Percentiles rank a stretch among this genome's conserved stretches.
Conservation (phyloP, 1,139 yeast species). For the Geotrichum cucujoidarum region DNA sequence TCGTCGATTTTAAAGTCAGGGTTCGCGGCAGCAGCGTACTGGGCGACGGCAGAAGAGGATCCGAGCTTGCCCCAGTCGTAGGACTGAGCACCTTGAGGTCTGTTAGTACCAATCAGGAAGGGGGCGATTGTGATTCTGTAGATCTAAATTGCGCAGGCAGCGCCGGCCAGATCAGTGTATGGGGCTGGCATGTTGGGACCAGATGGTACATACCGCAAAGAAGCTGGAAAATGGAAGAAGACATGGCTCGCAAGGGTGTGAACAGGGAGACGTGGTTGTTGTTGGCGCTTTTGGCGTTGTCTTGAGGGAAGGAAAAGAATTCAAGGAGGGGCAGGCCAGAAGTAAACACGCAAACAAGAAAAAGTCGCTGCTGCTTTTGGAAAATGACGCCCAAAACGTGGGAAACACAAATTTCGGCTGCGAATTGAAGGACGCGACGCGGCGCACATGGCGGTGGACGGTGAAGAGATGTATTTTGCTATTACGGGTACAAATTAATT, state of each 20-base stretch:
- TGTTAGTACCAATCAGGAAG: too few species aligned
- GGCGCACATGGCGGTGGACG: too few species aligned
- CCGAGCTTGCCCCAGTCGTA: constrained; percentile 64
- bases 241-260: neutral
- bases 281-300: neutral
- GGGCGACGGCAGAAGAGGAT: constrained; percentile 78
- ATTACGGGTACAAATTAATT: too few species aligned
- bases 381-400: too few species aligned
- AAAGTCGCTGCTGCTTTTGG: too few species aligned
- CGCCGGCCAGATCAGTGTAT: too few species aligned
- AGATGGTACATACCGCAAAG: neutral
- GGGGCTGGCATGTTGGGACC: neutral
- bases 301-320: neutral
- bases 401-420: too few species aligned
- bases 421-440: too few species aligned
- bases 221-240: neutral
- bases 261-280: neutral
- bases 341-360: neutral
- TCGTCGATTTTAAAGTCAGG: constrained; percentile 59
- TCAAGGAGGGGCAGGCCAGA: neutral
- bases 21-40: constrained; percentile 69
- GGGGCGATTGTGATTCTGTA: too few species aligned
- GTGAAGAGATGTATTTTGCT: too few species aligned
- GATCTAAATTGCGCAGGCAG: too few species aligned
- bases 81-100: constrained; percentile 42